Percentiles rank a stretch among this genome's conserved stretches.
These are phyloP conservation scores for Leucosporidium scottii DNA, from an alignment of 768 basidiomycete species.

Conservation along the genomic window DNA sequence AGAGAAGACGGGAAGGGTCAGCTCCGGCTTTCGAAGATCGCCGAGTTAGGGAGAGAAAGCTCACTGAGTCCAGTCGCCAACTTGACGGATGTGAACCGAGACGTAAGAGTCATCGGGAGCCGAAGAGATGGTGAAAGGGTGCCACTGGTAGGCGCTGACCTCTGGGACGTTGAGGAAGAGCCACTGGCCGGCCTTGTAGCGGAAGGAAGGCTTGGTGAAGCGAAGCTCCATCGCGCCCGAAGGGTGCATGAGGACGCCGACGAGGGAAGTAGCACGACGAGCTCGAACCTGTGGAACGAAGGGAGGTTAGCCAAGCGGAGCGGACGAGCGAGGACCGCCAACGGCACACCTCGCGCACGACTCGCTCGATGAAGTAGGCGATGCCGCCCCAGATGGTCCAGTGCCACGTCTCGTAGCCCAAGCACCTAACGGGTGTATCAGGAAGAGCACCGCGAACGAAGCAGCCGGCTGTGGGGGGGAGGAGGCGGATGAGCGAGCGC, in stretches of 20 bases:
- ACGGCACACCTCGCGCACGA: conserved; percentile 57
- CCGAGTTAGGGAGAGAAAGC: not conserved
- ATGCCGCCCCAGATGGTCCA: conserved; percentile 86
- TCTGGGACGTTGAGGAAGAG: conserved; percentile 83
- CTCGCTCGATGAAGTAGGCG: conserved; percentile 77
- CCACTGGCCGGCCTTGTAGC: conserved; percentile 87
- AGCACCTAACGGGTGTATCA: conserved; percentile 47
- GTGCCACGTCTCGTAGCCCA: conserved; percentile 81
- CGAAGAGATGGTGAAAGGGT: conserved; percentile 58
- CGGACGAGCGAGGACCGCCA: not conserved
- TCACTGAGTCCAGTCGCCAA: conserved; percentile 67
- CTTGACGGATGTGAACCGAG: conserved; percentile 86
- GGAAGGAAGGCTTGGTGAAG: conserved; percentile 84
- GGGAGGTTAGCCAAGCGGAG: not conserved
- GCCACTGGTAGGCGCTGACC: conserved; percentile 78
- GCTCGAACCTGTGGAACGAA: conserved; percentile 52
- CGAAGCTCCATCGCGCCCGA: conserved; percentile 89
- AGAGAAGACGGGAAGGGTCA: not conserved
- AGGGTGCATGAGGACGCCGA: conserved; percentile 81
- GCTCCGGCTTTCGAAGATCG: not conserved
- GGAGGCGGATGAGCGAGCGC: not conserved
- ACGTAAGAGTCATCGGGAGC: conserved; percentile 91
- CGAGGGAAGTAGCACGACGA: conserved; percentile 66
- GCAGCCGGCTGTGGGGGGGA: conserved; percentile 58
- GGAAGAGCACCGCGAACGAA: conserved; percentile 65